Conservation (phyloP, 805 yeast genomes). For the Candida parachauliodes region DNA sequence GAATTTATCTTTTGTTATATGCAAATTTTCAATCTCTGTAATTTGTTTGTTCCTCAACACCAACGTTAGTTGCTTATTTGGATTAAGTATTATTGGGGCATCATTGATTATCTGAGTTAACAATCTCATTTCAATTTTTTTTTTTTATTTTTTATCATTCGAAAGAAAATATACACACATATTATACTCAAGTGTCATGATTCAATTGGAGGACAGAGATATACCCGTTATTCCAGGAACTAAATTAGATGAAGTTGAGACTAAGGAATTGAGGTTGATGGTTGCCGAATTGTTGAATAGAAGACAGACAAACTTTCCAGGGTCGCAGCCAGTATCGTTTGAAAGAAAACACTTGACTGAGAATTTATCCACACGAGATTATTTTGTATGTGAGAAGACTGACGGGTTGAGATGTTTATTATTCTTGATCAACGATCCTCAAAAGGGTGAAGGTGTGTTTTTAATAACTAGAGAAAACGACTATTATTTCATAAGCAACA, state of each 20-base stretch:
- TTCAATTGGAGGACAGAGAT: slow-evolving; percentile 43
- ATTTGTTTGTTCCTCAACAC: slow-evolving; percentile 32
- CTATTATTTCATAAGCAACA: slow-evolving; percentile 72
- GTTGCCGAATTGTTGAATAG: slow-evolving; percentile 62
- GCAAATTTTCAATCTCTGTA: slow-evolving; percentile 34
- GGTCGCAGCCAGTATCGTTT: slow-evolving; percentile 94
- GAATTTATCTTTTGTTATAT: slow-evolving; percentile 26
- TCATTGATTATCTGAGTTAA: slow-evolving; percentile 27
- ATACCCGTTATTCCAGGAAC: slow-evolving; percentile 89
- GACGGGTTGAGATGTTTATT: slow-evolving; percentile 89
- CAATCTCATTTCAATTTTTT: slow-evolving; percentile 26
- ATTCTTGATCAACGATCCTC: slow-evolving; percentile 61
- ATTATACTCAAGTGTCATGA: no score
- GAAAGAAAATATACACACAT: background rate
- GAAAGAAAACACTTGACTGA: slow-evolving; percentile 66
- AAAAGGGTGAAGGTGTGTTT: slow-evolving; percentile 83
- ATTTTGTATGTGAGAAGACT: slow-evolving; percentile 91
- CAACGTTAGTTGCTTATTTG: slow-evolving; percentile 32
- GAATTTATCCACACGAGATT: slow-evolving; percentile 66
- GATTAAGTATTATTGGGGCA: slow-evolving; percentile 31
- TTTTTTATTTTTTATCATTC: slow-evolving; percentile 1
- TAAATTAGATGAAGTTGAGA: slow-evolving; percentile 67
- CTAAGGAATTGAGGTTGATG: slow-evolving; percentile 61
- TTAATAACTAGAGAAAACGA: slow-evolving; percentile 87
- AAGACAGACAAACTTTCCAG: slow-evolving; percentile 66